Conservation (phyloP, 306 rosid species). For the Vicia faba region DNA sequence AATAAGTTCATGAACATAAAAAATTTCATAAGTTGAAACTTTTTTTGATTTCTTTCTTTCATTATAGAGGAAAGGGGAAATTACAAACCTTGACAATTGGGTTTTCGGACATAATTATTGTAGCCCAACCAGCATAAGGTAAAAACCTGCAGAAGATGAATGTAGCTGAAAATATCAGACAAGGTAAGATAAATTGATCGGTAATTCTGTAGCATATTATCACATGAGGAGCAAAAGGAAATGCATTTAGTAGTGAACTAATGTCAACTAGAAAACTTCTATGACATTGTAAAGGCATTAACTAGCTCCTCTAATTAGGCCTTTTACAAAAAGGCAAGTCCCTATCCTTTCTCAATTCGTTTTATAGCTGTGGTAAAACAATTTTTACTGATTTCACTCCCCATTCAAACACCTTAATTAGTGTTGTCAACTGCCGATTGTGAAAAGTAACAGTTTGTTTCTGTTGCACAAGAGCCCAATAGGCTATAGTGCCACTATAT, state of each 20-base stretch:
- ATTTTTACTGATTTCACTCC: neutral
- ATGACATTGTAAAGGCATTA: neutral
- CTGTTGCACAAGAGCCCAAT: too few relatives aligned
- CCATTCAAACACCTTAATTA: too few relatives aligned
- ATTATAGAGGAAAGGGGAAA: neutral
- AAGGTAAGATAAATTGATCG: neutral
- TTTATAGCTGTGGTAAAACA: neutral
- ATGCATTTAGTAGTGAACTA: neutral
- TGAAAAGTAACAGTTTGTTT: too few relatives aligned
- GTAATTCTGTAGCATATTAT: neutral
- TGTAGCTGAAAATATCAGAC: neutral
- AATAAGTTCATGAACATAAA: too few relatives aligned
- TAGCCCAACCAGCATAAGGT: slow-evolving; percentile 71
- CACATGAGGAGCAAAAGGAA: slow-evolving; percentile 12
- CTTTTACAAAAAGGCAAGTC: neutral
- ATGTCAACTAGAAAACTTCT: neutral
- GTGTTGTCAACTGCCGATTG: too few relatives aligned
- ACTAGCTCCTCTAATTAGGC: neutral
- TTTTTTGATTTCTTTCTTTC: neutral
- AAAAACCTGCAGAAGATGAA: slow-evolving; percentile 54
- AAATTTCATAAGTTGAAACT: neutral
- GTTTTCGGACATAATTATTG: slow-evolving; percentile 68
- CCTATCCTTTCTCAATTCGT: neutral
- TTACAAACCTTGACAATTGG: slow-evolving; percentile 74
- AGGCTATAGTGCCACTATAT: too few relatives aligned